Percentiles rank a stretch among this genome's conserved stretches.
These are phyloP conservation scores for Leucosporidium creatinivorum DNA, from an alignment of 768 basidiomycete genomes.

Conservation along the genomic window DNA sequence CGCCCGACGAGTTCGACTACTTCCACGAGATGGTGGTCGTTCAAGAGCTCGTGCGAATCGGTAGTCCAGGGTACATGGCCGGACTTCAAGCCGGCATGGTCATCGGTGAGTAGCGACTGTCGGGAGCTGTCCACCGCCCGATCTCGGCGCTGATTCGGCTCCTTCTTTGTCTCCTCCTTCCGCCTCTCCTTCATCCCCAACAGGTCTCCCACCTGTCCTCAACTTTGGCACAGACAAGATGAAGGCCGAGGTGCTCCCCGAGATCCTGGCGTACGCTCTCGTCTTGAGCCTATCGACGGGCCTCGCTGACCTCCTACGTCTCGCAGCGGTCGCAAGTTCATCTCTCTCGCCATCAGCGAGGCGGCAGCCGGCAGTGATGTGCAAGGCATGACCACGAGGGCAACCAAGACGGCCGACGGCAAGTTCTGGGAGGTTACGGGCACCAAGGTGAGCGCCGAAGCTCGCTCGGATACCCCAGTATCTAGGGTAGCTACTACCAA, in stretches of 20 bases:
- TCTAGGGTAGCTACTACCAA: too few species aligned
- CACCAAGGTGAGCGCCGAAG: conserved; percentile 52
- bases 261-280: conserved; percentile 52
- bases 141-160: too few species aligned
- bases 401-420: conserved; percentile 70
- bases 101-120: conserved; percentile 1
- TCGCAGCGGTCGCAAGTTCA: conserved; percentile 54
- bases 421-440: conserved; percentile 80
- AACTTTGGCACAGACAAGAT: conserved; percentile 72
- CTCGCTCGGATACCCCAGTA: too few species aligned
- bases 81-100: conserved; percentile 44
- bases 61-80: conserved; percentile 71
- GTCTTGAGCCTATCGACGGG: conserved; percentile 41
- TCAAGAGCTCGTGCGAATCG: conserved; percentile 65
- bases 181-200: too few species aligned
- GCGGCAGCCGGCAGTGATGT: conserved; percentile 72
- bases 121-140: too few species aligned
- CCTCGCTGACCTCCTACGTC: conserved; percentile 36
- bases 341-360: conserved; percentile 80
- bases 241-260: conserved; percentile 61
- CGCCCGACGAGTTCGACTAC: conserved; percentile 76
- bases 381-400: conserved; percentile 55
- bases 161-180: too few species aligned
- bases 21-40: conserved; percentile 80
- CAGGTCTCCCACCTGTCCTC: conserved; percentile 63